Percentiles rank a stretch among this genome's conserved stretches.
phyloP scores from a whole-genome alignment of 73 alveolate genomes.

The Paraurostyla sp. region DNA sequence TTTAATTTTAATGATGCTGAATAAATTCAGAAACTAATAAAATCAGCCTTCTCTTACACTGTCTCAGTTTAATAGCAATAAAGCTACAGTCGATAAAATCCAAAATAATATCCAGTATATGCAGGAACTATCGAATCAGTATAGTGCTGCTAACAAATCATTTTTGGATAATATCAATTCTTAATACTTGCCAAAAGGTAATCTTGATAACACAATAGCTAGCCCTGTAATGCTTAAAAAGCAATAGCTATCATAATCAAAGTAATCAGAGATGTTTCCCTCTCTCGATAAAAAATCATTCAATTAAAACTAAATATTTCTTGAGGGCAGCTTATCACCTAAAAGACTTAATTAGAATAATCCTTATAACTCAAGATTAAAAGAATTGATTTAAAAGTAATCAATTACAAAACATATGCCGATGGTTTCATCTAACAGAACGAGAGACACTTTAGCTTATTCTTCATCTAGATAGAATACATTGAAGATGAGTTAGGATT shows the following conservation, averaged over 20 bases:
- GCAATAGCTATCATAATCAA: too few species aligned
- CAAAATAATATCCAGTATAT: background rate
- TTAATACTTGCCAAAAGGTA: too few species aligned
- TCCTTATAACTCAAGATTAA: slow-evolving; percentile 38
- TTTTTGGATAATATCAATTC: too few species aligned
- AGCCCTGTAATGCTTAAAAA: too few species aligned
- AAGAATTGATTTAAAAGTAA: background rate
- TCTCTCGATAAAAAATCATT: background rate
- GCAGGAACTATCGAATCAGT: too few species aligned
- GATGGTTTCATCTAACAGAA: too few species aligned
- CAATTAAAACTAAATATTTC: background rate
- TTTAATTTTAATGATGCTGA: background rate
- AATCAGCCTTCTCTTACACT: background rate
- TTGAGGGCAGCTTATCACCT: background rate
- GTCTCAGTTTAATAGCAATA: background rate
- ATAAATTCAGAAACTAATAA: background rate
- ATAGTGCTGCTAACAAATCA: too few species aligned
- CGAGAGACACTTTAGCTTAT: too few species aligned
- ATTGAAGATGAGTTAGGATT: too few species aligned
- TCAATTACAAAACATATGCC: background rate
- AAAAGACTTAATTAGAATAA: background rate
- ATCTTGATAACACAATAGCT: too few species aligned
- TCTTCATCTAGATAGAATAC: too few species aligned
- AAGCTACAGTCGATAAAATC: background rate
- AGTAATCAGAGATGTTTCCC: slow-evolving; percentile 19